Base-by-base conservation (phyloP, 441 rosid genomes). In the Brassica balearica region DNA sequence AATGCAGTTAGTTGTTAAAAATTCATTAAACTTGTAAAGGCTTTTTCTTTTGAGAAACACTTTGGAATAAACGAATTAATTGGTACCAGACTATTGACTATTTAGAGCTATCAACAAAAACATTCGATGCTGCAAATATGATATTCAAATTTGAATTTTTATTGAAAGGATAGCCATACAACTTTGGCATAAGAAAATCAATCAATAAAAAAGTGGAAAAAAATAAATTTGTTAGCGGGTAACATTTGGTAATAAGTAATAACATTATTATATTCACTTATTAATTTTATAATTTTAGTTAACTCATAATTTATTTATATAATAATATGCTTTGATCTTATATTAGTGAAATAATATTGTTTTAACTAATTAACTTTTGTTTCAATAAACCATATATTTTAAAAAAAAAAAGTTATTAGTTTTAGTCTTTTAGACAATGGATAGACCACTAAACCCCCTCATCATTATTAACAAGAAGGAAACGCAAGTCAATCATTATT, bases 391-490 rank as follows among this genome's bases (percentile, higher is more conserved):
- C 3, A 23, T 23, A 23, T 23, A 23, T 23, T 23, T 23, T 23
- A n/a, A n/a, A n/a, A n/a, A 22, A 22, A 22, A 22, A 22, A 22
- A 2, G 14, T 11, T 43, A 43, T 2, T 1, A 11, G 20, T 56
- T 63, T 55, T 55, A 25, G 41, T 72, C 36, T 56, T 63, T 55
- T 55, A 25, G 41, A 77, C 36, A 77, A 27, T 72, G 43, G 81
- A 59, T 65, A 8, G 68, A 78, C 77, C 73, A 78, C 73, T 73
- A 78, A 72, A 78, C 77, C 68, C 6, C 8, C 8, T 29, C 65
- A 78, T 73, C 59, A 72, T 78, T 59, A 73, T 78, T 59, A 73
- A 22, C 36, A 68, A 53, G 74, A 36, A 68, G 65, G 11, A 78
- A 73, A 73, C 23, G 69, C 48, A 68, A 67, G 5, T 34, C 69